Base-by-base conservation (phyloP, 768 basidiomycete species). In the Grammothele lineata region DNA sequence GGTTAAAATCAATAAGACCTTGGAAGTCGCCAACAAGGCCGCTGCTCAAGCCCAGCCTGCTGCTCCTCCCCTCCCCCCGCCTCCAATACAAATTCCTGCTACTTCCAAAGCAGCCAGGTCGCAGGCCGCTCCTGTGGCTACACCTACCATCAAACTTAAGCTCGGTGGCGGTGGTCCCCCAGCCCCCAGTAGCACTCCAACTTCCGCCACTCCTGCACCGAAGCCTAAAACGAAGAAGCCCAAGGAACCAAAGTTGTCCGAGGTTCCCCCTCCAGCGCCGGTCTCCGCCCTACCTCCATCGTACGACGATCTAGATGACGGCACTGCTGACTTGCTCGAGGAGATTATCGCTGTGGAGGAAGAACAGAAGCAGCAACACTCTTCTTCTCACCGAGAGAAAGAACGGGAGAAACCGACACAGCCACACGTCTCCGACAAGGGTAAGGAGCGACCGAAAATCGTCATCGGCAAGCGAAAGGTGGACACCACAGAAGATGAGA, bases 1-100 rank as follows among this genome's bases (percentile, higher is more conserved):
- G 95, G 70, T 76, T 11, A 81, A 88, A 40, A 87, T 89, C 63
- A 85, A 84, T 65, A 87, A 90, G 68, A 92, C 89, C 0, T 69
- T 92, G 14, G 85, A 87, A 63, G 74, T 73, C 32, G 81, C 76
- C 39, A 46, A 24, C 10, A 78, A 80, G 58, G 76, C 75, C 51
- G 72, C 75, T 0, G 72, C 71, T 27, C 56, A 56, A 30, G 55
- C 50, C 26, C 42, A 33, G 19, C 41, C 40, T 22, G 43, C 45
- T 10, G 48, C 45, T 4, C 51, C 54, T 39, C 27, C 54, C 6
- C 57, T 50, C 19, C 21, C 36, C 2, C 40, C 51, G 3, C 54
- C 58, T 6, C 32, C 53, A n/a, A 40, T 51, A 22, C 50, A 51
- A 36, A 44, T 51, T 1, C 41, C 51, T n/a, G 47, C 49, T n/a